phyloP scores from a whole-genome alignment of 2,329 filamentous ascomycete species.

The Aspergillus aculeatinus region DNA sequence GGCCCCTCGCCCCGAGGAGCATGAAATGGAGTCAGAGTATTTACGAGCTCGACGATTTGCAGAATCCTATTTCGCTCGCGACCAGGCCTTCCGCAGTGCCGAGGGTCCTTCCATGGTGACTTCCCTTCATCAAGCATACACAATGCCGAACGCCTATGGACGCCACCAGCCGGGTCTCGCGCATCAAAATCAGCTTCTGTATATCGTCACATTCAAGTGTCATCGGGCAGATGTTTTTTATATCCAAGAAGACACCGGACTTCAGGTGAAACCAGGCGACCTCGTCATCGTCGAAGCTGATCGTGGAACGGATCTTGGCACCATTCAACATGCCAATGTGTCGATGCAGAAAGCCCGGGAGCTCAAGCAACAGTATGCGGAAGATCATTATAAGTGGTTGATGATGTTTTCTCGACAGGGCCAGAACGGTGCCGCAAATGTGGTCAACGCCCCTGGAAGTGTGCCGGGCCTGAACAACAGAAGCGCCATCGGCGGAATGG shows the following conservation, averaged over 20 bases:
- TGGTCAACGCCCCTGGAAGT: slow-evolving; percentile 51
- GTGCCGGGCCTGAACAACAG: slow-evolving; percentile 64
- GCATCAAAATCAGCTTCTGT: slow-evolving; percentile 49
- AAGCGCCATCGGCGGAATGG: slow-evolving; percentile 75
- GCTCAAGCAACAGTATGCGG: slow-evolving; percentile 83
- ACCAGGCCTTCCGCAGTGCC: slow-evolving; percentile 35
- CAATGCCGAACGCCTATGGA: slow-evolving; percentile 38
- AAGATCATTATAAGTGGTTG: slow-evolving; percentile 96
- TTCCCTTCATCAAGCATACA: slow-evolving; percentile 41
- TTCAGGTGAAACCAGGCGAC: slow-evolving; percentile 86
- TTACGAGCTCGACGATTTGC: slow-evolving; percentile 41
- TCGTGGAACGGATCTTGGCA: slow-evolving; percentile 90
- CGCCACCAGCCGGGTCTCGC: slow-evolving; percentile 38
- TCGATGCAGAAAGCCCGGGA: slow-evolving; percentile 86
- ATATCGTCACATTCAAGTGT: slow-evolving; percentile 95
- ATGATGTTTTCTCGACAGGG: slow-evolving; percentile 95
- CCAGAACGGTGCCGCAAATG: slow-evolving; percentile 44
- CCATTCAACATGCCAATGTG: slow-evolving; percentile 83
- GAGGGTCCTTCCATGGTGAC: slow-evolving; percentile 38
- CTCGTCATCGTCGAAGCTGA: slow-evolving; percentile 97
- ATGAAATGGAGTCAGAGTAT: slow-evolving; percentile 37
- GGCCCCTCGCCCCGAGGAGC: slow-evolving; percentile 31
- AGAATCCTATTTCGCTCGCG: slow-evolving; percentile 47
- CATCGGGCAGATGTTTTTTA: slow-evolving; percentile 95
- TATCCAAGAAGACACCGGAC: slow-evolving; percentile 89